A percentile compares a stretch with the other conserved stretches of the same genome.
These are phyloP conservation scores for Aspergillus coremiiformis DNA, from an alignment of 495 filamentous ascomycete species.

Conservation along the genomic window DNA sequence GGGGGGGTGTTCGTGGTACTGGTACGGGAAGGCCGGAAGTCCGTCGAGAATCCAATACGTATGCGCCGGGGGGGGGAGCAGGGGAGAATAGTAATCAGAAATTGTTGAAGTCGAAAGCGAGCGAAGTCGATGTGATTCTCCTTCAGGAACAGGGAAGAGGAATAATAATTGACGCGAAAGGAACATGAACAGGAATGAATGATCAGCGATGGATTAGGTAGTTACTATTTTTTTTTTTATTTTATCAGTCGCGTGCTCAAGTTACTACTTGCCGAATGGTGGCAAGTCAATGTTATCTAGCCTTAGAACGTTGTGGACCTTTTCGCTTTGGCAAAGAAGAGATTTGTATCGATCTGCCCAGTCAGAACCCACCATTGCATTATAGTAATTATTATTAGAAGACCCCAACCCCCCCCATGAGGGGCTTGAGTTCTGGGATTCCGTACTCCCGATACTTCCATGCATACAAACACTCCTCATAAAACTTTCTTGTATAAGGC, in stretches of 20 bases:
- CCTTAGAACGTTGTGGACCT: slow-evolving; percentile 1
- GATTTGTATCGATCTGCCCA: neutral
- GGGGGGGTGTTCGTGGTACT: too few relatives aligned
- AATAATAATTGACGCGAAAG: neutral
- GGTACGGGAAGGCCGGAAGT: slow-evolving; percentile 1
- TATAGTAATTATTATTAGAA: neutral
- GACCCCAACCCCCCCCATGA: too few relatives aligned
- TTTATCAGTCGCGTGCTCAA: slow-evolving; percentile 5
- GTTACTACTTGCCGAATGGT: neutral
- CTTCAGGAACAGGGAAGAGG: neutral
- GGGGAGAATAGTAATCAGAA: neutral
- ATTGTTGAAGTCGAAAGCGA: neutral
- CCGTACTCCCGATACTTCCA: neutral
- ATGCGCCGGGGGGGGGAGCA: neutral
- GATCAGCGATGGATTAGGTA: slow-evolving; percentile 1
- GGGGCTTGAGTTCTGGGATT: too few relatives aligned
- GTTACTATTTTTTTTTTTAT: neutral
- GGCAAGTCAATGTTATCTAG: neutral
- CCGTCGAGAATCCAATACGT: neutral
- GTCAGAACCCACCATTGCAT: neutral
- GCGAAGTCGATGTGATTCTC: neutral
- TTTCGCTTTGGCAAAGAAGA: slow-evolving; percentile 2
- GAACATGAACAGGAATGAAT: neutral
- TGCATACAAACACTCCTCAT: neutral
- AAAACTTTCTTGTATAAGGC: too few relatives aligned